Evolutionary conservation across 2,329 filamentous ascomycete species (phyloP).

Genomic region (Aspergillus luchuensis): DNA sequence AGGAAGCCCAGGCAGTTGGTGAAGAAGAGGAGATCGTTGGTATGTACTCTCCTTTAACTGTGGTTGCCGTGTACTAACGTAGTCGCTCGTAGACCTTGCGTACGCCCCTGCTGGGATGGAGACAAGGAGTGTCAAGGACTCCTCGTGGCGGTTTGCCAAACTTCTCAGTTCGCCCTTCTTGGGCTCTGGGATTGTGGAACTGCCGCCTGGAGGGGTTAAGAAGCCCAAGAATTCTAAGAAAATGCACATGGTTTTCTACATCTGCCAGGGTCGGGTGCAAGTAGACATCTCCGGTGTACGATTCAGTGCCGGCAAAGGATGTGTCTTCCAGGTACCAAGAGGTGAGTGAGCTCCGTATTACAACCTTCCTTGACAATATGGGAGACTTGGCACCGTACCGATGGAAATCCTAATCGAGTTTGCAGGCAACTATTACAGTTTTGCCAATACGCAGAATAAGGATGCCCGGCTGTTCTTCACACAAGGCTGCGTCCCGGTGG

Average conservation of each 20-base stretch:
- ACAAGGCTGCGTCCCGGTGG: constrained; percentile 70
- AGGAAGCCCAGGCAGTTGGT: constrained; percentile 38
- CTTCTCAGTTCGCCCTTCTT: constrained; percentile 83
- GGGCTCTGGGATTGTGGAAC: constrained; percentile 84
- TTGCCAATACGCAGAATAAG: constrained; percentile 74
- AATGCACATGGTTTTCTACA: constrained; percentile 97
- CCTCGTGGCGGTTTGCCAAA: constrained; percentile 85
- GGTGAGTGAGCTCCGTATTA: constrained; percentile 61
- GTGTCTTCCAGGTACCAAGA: constrained; percentile 92
- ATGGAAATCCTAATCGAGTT: neutral
- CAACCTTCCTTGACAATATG: neutral
- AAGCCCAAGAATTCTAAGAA: constrained; percentile 86
- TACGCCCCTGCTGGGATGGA: constrained; percentile 60
- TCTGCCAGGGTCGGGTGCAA: constrained; percentile 77
- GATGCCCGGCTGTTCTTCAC: constrained; percentile 86
- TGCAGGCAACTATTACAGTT: constrained; percentile 89
- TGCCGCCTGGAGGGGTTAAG: constrained; percentile 82
- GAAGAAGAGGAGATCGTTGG: constrained; percentile 46
- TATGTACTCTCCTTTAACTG: constrained; percentile 20
- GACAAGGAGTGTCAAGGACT: constrained; percentile 61
- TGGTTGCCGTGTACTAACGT: neutral
- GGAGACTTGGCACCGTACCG: neutral
- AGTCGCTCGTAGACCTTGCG: constrained; percentile 55
- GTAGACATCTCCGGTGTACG: constrained; percentile 62
- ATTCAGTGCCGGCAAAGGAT: constrained; percentile 84